phyloP scores from a whole-genome alignment of 208 protist genomes.

The Trichomonas gallinae region DNA sequence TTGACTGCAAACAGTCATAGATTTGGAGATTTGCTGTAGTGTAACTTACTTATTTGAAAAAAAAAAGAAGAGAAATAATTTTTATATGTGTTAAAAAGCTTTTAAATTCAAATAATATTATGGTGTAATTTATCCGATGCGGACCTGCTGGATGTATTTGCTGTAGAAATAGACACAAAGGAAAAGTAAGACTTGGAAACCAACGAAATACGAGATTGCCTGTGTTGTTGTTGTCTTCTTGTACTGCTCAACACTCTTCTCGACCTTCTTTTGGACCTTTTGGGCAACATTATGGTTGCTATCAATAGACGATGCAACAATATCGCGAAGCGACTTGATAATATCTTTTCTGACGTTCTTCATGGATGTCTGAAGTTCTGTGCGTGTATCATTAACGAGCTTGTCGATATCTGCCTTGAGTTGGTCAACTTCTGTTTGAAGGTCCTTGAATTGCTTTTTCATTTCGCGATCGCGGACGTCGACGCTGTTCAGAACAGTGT shows the following conservation, averaged over 20 bases:
- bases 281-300: neutral
- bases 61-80: neutral
- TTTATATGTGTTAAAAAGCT: neutral
- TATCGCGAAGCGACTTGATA: neutral
- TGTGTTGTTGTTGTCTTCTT: constrained; percentile 4
- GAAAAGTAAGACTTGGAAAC: constrained; percentile 1
- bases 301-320: neutral
- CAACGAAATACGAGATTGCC: neutral
- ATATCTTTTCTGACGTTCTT: constrained; percentile 13
- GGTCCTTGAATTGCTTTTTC: constrained; percentile 14
- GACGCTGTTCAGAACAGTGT: neutral
- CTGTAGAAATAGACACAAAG: constrained; percentile 18
- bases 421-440: neutral
- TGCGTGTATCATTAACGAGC: neutral
- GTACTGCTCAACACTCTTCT: neutral
- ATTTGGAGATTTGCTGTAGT: too few species aligned
- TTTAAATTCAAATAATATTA: neutral
- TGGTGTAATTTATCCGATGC: neutral
- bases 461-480: constrained; percentile 7
- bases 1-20: too few species aligned
- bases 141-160: constrained; percentile 13
- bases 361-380: neutral
- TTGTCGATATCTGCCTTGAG: neutral
- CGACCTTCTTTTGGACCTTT: neutral
- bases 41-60: too few species aligned